Percentiles rank a stretch among this genome's conserved stretches.
phyloP scores from a whole-genome alignment of 2,329 filamentous ascomycete genomes.

The Sordariomycetes sp. region DNA sequence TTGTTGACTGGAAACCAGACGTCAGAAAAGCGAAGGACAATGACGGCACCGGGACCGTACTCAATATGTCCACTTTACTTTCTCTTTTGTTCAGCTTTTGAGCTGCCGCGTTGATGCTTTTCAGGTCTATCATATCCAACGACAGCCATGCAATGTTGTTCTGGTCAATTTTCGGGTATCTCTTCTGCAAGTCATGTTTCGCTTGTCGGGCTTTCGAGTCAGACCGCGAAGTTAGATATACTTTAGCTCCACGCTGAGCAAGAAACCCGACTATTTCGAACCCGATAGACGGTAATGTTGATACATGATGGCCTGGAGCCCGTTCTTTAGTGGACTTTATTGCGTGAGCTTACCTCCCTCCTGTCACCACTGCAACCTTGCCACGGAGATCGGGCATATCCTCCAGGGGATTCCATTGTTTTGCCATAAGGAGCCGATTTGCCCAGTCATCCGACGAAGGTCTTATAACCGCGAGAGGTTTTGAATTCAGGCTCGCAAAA shows the following conservation, averaged over 20 bases:
- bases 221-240: conserved; percentile 14
- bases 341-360: conserved; percentile 16
- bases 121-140: conserved; percentile 13
- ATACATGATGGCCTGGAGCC: no score
- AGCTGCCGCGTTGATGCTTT: conserved; percentile 10
- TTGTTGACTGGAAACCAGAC: conserved; percentile 23
- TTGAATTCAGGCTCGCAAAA: no score
- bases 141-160: conserved; percentile 9
- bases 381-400: conserved; percentile 11
- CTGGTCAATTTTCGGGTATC: conserved; percentile 6
- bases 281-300: no score
- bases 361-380: conserved; percentile 15
- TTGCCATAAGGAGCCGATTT: no score
- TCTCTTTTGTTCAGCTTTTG: conserved; percentile 11
- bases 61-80: conserved; percentile 14
- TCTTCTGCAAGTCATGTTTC: conserved; percentile 3
- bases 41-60: conserved; percentile 6
- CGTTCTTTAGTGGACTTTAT: no score
- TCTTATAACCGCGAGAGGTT: no score
- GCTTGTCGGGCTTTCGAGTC: conserved; percentile 9
- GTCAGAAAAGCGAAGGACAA: no score
- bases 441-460: no score
- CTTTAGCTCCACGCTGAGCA: conserved; percentile 13
- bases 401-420: not conserved
- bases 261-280: no score